These are phyloP conservation scores for Hygrophila difformis DNA, from an alignment of 257 asterid species.

Conservation along the genomic window DNA sequence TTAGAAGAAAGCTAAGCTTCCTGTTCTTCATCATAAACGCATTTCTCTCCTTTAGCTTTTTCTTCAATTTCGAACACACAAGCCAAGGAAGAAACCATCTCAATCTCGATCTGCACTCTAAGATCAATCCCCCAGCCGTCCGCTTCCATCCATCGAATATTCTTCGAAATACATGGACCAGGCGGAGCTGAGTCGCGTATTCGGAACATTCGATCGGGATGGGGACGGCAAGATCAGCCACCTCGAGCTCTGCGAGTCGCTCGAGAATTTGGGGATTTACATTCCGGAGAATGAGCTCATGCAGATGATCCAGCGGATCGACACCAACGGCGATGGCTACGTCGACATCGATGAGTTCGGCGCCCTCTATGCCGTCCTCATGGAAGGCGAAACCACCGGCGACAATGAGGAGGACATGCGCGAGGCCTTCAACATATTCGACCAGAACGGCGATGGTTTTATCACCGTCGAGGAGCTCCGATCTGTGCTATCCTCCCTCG, in stretches of 20 bases:
- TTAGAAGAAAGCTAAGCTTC: too few species aligned
- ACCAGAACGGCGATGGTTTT: too few species aligned
- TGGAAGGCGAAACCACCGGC: constrained; percentile 27
- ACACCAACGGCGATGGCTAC: constrained; percentile 40
- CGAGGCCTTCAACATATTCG: constrained; percentile 53
- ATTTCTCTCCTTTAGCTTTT: too few species aligned
- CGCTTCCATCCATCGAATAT: not conserved
- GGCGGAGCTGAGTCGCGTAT: constrained; percentile 39
- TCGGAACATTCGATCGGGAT: constrained; percentile 43
- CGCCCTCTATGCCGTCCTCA: constrained; percentile 28
- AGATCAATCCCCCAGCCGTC: not conserved
- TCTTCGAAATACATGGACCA: constrained; percentile 24
- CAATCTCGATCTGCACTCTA: too few species aligned
- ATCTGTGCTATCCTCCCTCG: constrained; percentile 41
- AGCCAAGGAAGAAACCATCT: too few species aligned
- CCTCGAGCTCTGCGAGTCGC: constrained; percentile 34
- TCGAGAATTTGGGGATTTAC: constrained; percentile 42
- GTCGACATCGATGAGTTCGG: constrained; percentile 48
- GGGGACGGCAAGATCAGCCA: constrained; percentile 46
- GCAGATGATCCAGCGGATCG: constrained; percentile 42
- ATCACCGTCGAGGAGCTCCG: constrained; percentile 45
- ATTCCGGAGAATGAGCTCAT: constrained; percentile 32
- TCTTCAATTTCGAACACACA: too few species aligned
- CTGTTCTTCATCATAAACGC: too few species aligned
- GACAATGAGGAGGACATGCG: constrained; percentile 41